Percentiles rank a stretch among this genome's conserved stretches.
These are phyloP conservation scores for Penicillium sp. DNA, from an alignment of 2,329 filamentous ascomycete species.

Conservation along the genomic window DNA sequence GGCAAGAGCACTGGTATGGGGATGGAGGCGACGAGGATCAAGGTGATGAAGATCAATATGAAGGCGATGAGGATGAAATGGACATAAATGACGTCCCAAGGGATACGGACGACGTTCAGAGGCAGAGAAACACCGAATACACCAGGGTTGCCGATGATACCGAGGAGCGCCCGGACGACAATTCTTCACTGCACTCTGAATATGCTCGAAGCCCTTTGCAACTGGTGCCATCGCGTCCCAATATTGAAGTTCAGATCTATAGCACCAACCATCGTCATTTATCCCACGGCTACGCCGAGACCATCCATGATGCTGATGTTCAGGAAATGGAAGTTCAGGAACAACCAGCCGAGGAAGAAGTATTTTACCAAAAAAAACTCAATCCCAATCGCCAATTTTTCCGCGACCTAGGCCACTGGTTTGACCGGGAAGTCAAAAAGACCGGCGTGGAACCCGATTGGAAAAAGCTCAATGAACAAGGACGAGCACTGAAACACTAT, in stretches of 20 bases:
- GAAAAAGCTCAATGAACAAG: neutral
- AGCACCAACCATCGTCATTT: neutral
- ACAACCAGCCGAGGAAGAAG: neutral
- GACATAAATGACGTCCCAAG: neutral
- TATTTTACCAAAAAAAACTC: neutral
- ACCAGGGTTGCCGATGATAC: neutral
- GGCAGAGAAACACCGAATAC: neutral
- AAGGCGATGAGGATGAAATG: neutral
- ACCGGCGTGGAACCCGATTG: neutral
- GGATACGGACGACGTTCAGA: neutral
- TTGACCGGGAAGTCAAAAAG: constrained; percentile 6
- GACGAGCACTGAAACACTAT: neutral
- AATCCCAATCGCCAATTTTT: neutral
- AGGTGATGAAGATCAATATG: neutral
- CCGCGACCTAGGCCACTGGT: constrained; percentile 4
- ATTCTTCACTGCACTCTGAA: neutral
- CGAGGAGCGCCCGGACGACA: neutral
- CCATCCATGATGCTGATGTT: neutral
- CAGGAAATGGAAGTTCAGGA: neutral
- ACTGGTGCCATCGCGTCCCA: neutral
- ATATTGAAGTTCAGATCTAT: neutral
- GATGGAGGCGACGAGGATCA: too few species aligned
- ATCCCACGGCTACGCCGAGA: neutral
- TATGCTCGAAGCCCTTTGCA: neutral
- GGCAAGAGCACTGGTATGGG: too few species aligned